phyloP scores from a whole-genome alignment of 164 flowering plant genomes.

The Vitis labrusca region DNA sequence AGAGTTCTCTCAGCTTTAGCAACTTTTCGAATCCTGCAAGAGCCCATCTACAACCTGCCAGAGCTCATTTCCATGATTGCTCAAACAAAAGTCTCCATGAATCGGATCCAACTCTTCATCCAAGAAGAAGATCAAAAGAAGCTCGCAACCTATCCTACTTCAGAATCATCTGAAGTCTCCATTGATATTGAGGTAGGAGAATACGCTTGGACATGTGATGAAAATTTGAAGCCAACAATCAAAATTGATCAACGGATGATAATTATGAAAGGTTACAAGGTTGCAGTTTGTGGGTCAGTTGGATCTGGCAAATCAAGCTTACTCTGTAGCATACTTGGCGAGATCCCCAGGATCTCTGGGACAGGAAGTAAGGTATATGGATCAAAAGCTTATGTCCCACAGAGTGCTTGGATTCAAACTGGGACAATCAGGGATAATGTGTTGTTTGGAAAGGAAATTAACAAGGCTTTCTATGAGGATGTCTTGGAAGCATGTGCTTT shows the following conservation, averaged over 20 bases:
- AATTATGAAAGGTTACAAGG: constrained; percentile 56
- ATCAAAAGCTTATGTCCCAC: constrained; percentile 77
- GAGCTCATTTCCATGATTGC: constrained; percentile 80
- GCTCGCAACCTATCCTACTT: constrained; percentile 5
- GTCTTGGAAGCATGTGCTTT: constrained; percentile 75
- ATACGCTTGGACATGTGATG: constrained; percentile 51
- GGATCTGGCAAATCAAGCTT: constrained; percentile 91
- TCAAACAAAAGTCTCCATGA: constrained; percentile 79
- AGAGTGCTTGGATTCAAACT: constrained; percentile 86
- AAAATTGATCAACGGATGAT: constrained; percentile 44
- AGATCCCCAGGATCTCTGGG: constrained; percentile 66
- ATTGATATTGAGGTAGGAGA: constrained; percentile 59
- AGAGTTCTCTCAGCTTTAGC: constrained; percentile 79
- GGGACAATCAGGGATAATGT: constrained; percentile 79
- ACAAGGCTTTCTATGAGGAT: constrained; percentile 40
- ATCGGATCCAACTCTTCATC: constrained; percentile 52
- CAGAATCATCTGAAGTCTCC: constrained; percentile 30
- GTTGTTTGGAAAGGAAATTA: constrained; percentile 72
- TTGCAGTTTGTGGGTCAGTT: constrained; percentile 83
- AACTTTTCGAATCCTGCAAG: constrained; percentile 80
- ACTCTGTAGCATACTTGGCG: constrained; percentile 68
- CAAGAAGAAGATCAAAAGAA: constrained; percentile 48
- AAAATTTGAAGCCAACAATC: constrained; percentile 35
- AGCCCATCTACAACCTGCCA: constrained; percentile 83
- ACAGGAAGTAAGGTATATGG: constrained; percentile 52